Evolutionary conservation across 2,329 filamentous ascomycete genomes (phyloP).

Genomic region (Aaosphaeria arxii): DNA sequence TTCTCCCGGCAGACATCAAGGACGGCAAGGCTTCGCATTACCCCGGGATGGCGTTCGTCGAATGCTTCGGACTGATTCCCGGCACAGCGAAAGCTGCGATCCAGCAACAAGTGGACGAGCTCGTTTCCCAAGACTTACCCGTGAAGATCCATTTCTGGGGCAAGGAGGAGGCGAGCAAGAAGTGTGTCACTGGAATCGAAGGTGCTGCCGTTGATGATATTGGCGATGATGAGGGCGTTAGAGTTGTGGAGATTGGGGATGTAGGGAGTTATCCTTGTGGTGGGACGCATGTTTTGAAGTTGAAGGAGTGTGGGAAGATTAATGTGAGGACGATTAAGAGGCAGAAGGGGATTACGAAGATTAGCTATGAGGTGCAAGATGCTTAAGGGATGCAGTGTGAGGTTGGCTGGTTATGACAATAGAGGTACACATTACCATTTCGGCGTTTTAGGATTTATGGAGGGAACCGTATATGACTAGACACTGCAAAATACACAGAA

Average conservation of each 20-base stretch:
- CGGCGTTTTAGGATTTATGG: no score
- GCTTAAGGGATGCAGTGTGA: neutral
- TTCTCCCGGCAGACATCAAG: conserved; percentile 45
- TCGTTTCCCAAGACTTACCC: conserved; percentile 42
- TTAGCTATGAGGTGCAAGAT: conserved; percentile 43
- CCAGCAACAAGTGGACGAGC: conserved; percentile 60
- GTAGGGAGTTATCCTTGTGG: conserved; percentile 71
- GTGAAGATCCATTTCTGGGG: conserved; percentile 64
- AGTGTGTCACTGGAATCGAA: conserved; percentile 50
- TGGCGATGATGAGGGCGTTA: conserved; percentile 37
- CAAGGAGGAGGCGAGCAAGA: conserved; percentile 55
- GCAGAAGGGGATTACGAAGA: conserved; percentile 61
- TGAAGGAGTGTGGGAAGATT: conserved; percentile 57
- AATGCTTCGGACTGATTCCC: conserved; percentile 65
- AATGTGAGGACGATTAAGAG: conserved; percentile 66
- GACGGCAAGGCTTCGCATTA: conserved; percentile 72
- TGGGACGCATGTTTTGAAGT: conserved; percentile 67
- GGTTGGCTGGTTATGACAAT: no score
- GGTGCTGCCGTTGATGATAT: conserved; percentile 17
- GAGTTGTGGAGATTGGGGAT: conserved; percentile 68
- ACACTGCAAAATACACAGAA: no score
- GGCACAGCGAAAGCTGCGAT: conserved; percentile 50
- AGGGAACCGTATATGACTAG: no score
- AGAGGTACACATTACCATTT: no score
- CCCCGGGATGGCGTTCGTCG: conserved; percentile 64